Evolutionary conservation across 345 rosid genomes (phyloP), one percentile per base, ranked within the genome.

Genomic region (Cardamine occulta): DNA sequence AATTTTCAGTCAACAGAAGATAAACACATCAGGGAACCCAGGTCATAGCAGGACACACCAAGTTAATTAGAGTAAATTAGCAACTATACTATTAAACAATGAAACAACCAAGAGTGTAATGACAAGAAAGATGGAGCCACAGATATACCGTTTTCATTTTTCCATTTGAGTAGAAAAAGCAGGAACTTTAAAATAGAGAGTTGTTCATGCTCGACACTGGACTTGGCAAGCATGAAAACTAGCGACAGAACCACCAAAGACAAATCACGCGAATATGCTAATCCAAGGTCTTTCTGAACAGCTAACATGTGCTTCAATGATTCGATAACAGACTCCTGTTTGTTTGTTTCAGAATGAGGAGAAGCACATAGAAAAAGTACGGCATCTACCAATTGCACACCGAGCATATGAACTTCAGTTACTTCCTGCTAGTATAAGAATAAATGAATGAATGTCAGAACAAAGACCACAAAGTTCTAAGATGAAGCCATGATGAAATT

Each of bases 191-290:
- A 52, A 68, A 88, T 55, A 71, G 88, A 83, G 57, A 94, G 83
- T 70, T 89, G 94, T 52, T 94, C 96, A 7, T 91, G 96, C 79
- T 94, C 98, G 34, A 91, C 87, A 67, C 75, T 94, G 18, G 91
- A 87, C 45, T 85, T 84, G 63, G 82, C 64, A 67, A 94, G 90
- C 74, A 85, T 71, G 74, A 68, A 40, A 80, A 86, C 76, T 62
- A 91, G 78, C 56, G 91, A 91, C 56, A 85, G 82, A 40, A 82
- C 61, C 64, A 77, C 81, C 63, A 91, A 74, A 19, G 87, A 85
- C 39, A 88, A 64, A 74, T 86, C 89, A 48, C 56, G 84, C 47
- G 70, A 63, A 81, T 83, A 89, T 39, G 65, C 75, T 80, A 93
- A 79, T 55, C 80, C 81, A 55, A 89, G 87, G 80, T 88, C 94